Base-by-base conservation (phyloP, 352 stramenopile species). In the Phytophthora citrophthora region DNA sequence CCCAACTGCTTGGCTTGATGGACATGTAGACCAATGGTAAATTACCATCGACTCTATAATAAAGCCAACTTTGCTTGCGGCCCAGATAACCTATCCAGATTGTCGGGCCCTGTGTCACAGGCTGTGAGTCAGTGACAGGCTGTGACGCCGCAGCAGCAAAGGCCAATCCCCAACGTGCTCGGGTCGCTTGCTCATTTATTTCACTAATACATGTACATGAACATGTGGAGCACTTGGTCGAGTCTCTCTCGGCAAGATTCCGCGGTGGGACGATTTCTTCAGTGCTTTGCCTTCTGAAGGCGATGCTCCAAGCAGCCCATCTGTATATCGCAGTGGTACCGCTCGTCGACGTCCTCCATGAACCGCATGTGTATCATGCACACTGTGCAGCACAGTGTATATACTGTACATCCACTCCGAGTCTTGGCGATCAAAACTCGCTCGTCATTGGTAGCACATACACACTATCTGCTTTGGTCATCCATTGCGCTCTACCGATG, bases 241-340 rank as follows among this genome's bases (percentile, higher is more conserved):
- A 59, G 16, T 26, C 39, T 40, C 31, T 12, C 48, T 20, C 20
- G 20, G 31, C 43, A 39, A 50, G 36, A 50, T 56, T 23, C 29
- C 16, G 56, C 40, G 31, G 54, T 13, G 61, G 54, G 61, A 70
- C 46, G 54, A 24, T 70, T 70, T 70, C 62, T 59, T 70, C 62
- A 70, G 54, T 26, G 62, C 62, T 70, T 70, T 70, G 62, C 34
- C 4, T 70, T 60, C 62, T 70, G 62, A 70, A 70, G 44, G 60
- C 49, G 62, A 70, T 70, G 62, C 49, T 38, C 61, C 51, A 44
- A 45, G 48, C 32, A 15, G 48, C 39, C 47, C 49, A 66, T 61
- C 39, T 60, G 39, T 57, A 44, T 27, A 24, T 44, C 50, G 58
- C 41, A 48, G 47, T 59, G 54, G 47, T 57, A 65, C 62, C 36